Evolutionary conservation across 345 rosid species (phyloP).

Genomic region (Citrus unshiu): DNA sequence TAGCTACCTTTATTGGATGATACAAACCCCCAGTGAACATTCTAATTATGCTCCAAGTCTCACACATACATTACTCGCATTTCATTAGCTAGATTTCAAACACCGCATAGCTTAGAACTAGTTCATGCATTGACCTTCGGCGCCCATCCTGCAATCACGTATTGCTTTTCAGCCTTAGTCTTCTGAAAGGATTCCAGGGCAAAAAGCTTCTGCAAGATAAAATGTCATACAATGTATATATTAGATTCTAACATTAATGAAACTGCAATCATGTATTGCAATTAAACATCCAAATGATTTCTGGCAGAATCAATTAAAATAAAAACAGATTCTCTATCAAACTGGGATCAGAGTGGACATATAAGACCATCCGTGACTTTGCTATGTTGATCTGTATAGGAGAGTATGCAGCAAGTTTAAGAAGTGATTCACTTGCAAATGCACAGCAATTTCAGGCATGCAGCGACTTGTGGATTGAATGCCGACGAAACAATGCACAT

Average conservation of each 20-base stretch:
- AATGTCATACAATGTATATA: neutral
- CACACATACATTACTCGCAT: slow-evolving; percentile 3
- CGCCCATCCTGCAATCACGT: slow-evolving; percentile 82
- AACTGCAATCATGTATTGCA: neutral
- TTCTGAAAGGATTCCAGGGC: slow-evolving; percentile 63
- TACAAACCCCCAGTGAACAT: neutral
- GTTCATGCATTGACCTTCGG: slow-evolving; percentile 71
- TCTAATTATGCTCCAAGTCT: neutral
- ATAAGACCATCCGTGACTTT: neutral
- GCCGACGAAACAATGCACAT: neutral
- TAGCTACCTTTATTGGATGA: slow-evolving; percentile 2
- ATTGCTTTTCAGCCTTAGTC: slow-evolving; percentile 55
- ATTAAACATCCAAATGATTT: neutral
- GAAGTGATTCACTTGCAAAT: neutral
- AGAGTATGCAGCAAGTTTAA: neutral
- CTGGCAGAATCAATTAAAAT: too few species aligned
- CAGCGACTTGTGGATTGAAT: neutral
- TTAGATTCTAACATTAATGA: neutral
- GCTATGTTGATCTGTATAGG: neutral
- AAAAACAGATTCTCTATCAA: neutral
- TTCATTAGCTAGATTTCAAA: slow-evolving; percentile 13
- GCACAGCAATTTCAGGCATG: neutral
- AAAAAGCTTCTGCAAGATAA: slow-evolving; percentile 41
- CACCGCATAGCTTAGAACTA: slow-evolving; percentile 9
- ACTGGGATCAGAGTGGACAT: neutral